Evolutionary conservation across 2,329 filamentous ascomycete species (phyloP).

Genomic region (Epichloe uncinata): DNA sequence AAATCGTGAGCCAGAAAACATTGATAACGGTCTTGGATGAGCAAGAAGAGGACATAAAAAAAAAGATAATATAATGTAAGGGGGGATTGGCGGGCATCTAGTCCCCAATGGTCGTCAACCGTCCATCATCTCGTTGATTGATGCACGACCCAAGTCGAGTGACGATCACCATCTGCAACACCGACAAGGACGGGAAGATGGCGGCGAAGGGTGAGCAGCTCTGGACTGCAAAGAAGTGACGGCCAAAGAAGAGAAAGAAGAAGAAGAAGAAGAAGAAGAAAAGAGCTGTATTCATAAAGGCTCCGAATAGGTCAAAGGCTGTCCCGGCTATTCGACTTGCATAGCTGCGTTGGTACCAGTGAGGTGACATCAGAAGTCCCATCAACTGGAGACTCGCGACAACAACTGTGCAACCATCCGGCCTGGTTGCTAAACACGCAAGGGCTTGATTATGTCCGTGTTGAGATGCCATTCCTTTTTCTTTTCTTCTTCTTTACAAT

Average conservation of each 20-base stretch:
- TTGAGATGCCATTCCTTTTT: neutral
- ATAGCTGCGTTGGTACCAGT: neutral
- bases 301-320: neutral
- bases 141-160: slow-evolving; percentile 1
- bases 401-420: slow-evolving; percentile 1
- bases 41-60: neutral
- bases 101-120: neutral
- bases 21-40: neutral
- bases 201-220: neutral
- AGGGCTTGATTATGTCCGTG: slow-evolving; percentile 1
- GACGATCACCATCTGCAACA: neutral
- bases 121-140: neutral
- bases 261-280: neutral
- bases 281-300: neutral
- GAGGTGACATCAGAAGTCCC: slow-evolving; percentile 2
- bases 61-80: neutral
- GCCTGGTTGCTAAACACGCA: neutral
- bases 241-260: neutral
- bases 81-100: neutral
- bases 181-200: neutral
- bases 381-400: slow-evolving; percentile 1
- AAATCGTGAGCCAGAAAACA: neutral
- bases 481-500: neutral
- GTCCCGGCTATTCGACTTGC: neutral
- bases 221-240: neutral